These are phyloP conservation scores for Candida palmyrensis DNA, from an alignment of 805 yeast genomes.

Conservation along the genomic window DNA sequence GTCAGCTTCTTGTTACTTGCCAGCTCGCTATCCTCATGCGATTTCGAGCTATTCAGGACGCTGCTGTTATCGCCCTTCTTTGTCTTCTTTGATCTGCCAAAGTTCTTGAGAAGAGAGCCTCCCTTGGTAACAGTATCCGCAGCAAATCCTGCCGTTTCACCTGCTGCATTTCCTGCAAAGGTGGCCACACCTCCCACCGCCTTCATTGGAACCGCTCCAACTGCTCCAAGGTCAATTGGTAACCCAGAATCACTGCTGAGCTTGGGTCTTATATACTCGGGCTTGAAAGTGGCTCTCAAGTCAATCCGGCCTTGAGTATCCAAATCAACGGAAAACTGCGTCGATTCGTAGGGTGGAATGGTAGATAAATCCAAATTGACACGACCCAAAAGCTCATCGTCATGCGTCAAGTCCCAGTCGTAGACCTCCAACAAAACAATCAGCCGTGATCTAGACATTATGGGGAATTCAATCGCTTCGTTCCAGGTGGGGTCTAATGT, in stretches of 20 bases:
- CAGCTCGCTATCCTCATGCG: slow-evolving; percentile 6
- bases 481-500: slow-evolving; percentile 75
- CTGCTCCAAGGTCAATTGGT: slow-evolving; percentile 34
- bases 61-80: slow-evolving; percentile 11
- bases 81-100: slow-evolving; percentile 19
- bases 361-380: slow-evolving; percentile 45
- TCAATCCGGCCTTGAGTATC: slow-evolving; percentile 64
- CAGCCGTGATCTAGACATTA: slow-evolving; percentile 59
- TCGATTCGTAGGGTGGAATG: slow-evolving; percentile 41
- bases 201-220: slow-evolving; percentile 45
- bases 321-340: slow-evolving; percentile 45
- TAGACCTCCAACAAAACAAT: slow-evolving; percentile 44
- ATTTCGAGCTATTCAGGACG: not conserved
- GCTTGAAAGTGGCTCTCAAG: slow-evolving; percentile 50
- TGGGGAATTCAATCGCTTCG: slow-evolving; percentile 54
- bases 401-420: slow-evolving; percentile 81
- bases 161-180: slow-evolving; percentile 27
- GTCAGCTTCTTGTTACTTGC: not conserved
- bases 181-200: slow-evolving; percentile 40
- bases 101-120: slow-evolving; percentile 32
- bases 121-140: slow-evolving; percentile 41
- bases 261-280: slow-evolving; percentile 65
- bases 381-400: slow-evolving; percentile 55
- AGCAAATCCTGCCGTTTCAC: slow-evolving; percentile 30
- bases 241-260: slow-evolving; percentile 36